These are phyloP conservation scores for Cystofilobasidium ferigula DNA, from an alignment of 768 basidiomycete species.

Conservation along the genomic window DNA sequence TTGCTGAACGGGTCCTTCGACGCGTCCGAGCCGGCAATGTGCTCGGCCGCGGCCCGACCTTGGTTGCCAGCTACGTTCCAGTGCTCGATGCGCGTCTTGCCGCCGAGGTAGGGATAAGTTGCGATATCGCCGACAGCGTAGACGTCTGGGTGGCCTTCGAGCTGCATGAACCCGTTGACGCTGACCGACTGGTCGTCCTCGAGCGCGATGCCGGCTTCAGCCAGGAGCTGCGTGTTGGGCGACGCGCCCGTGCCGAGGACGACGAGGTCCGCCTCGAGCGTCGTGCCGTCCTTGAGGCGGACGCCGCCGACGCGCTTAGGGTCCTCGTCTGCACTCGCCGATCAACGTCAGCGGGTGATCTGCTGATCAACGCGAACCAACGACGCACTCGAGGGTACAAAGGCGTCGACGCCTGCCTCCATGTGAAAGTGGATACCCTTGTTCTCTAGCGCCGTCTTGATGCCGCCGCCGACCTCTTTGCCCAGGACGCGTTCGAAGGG, in stretches of 20 bases:
- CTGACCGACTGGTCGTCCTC: slow-evolving; percentile 67
- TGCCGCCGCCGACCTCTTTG: slow-evolving; percentile 60
- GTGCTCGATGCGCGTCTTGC: slow-evolving; percentile 69
- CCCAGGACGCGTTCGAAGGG: slow-evolving; percentile 78
- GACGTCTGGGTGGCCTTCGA: slow-evolving; percentile 47
- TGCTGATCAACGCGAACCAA: neutral
- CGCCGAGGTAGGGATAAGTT: slow-evolving; percentile 42
- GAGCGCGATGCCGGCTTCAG: slow-evolving; percentile 50
- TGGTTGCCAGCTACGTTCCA: slow-evolving; percentile 86
- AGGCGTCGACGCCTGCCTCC: slow-evolving; percentile 55
- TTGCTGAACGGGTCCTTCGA: slow-evolving; percentile 54
- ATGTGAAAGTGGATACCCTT: slow-evolving; percentile 59
- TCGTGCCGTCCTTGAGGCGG: slow-evolving; percentile 51
- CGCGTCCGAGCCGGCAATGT: slow-evolving; percentile 49
- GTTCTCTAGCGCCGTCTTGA: slow-evolving; percentile 71
- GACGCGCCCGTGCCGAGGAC: slow-evolving; percentile 78
- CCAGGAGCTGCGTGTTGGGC: slow-evolving; percentile 70
- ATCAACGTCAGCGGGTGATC: neutral
- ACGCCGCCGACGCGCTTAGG: slow-evolving; percentile 53
- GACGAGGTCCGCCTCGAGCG: slow-evolving; percentile 62
- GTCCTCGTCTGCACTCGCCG: slow-evolving; percentile 34
- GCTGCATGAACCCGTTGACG: slow-evolving; percentile 62
- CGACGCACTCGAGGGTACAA: slow-evolving; percentile 35
- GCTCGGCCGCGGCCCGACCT: slow-evolving; percentile 69
- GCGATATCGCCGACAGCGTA: slow-evolving; percentile 53